A percentile compares a stretch with the other conserved stretches of the same genome.
phyloP scores from a whole-genome alignment of 441 rosid species.

The Capsella rubella region DNA sequence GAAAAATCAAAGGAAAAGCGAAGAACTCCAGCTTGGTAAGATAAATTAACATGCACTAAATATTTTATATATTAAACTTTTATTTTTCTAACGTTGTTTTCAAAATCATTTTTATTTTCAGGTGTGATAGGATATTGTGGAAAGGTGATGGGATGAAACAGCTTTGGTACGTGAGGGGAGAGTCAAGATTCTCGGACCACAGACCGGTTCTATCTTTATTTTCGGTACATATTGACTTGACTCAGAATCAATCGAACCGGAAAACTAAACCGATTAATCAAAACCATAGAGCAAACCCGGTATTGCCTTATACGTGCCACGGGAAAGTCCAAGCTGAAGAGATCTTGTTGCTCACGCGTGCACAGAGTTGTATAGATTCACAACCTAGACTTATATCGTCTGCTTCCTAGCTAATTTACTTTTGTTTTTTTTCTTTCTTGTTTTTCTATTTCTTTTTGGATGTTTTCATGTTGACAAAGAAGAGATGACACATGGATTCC shows the following conservation, averaged over 20 bases:
- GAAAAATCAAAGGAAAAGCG: constrained; percentile 68
- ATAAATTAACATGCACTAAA: background rate
- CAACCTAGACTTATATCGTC: constrained; percentile 50
- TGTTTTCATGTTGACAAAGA: constrained; percentile 36
- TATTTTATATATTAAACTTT: background rate
- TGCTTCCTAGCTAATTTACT: constrained; percentile 33
- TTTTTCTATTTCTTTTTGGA: constrained; percentile 26
- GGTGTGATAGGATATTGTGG: constrained; percentile 84
- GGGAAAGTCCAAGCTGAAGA: constrained; percentile 90
- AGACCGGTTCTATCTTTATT: constrained; percentile 73
- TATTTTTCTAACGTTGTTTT: constrained; percentile 3
- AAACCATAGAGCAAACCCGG: constrained; percentile 50
- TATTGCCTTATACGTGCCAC: constrained; percentile 52
- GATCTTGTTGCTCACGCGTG: constrained; percentile 58
- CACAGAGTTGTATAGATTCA: constrained; percentile 57
- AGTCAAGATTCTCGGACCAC: constrained; percentile 79
- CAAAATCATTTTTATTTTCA: constrained; percentile 35
- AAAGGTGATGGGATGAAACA: constrained; percentile 75
- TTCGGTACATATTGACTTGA: constrained; percentile 53
- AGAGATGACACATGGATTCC: constrained; percentile 42
- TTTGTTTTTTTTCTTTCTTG: background rate
- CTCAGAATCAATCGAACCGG: constrained; percentile 33
- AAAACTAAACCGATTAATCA: constrained; percentile 40
- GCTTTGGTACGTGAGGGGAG: constrained; percentile 65
- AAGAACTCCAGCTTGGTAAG: constrained; percentile 92